Conservation (phyloP, 2,329 filamentous ascomycete genomes). For the Pestalotiopsis sp. region DNA sequence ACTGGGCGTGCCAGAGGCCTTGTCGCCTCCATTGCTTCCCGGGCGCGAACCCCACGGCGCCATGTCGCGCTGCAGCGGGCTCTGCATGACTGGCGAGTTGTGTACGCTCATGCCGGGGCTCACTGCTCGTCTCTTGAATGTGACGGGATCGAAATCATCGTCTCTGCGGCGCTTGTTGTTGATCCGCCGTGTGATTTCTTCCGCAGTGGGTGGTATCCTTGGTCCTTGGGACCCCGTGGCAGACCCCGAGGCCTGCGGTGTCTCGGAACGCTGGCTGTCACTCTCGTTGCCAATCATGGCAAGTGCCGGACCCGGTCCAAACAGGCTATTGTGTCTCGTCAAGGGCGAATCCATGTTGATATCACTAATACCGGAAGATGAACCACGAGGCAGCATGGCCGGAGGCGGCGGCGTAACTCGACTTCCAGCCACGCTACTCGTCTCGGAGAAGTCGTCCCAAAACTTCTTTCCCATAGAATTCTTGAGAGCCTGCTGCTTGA, state of each 20-base stretch:
- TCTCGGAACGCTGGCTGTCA: constrained; percentile 35
- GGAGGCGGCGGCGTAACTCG: constrained; percentile 63
- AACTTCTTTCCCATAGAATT: constrained; percentile 73
- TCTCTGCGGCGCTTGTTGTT: constrained; percentile 84
- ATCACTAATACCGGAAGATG: constrained; percentile 66
- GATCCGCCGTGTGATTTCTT: constrained; percentile 77
- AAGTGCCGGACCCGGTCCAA: constrained; percentile 34
- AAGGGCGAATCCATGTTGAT: constrained; percentile 72
- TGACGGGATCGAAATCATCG: constrained; percentile 85
- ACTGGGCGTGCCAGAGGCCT: constrained; percentile 52
- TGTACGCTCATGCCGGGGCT: constrained; percentile 90
- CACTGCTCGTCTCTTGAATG: constrained; percentile 89
- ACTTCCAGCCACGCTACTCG: constrained; percentile 53
- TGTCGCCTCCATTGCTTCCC: constrained; percentile 61
- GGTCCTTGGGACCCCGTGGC: constrained; percentile 33
- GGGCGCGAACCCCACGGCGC: constrained; percentile 74
- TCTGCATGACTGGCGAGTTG: constrained; percentile 86
- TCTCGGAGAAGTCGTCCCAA: constrained; percentile 80
- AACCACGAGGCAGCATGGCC: constrained; percentile 61
- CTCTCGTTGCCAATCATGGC: constrained; percentile 31
- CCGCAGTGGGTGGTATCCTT: constrained; percentile 61
- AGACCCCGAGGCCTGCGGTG: constrained; percentile 37
- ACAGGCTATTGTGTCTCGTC: constrained; percentile 35
- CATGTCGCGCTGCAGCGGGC: constrained; percentile 73
- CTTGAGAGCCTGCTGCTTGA: constrained; percentile 73